Percentiles rank a stretch among this genome's conserved stretches.
phyloP scores from a whole-genome alignment of 352 stramenopile species.

The Globisporangium nunn region DNA sequence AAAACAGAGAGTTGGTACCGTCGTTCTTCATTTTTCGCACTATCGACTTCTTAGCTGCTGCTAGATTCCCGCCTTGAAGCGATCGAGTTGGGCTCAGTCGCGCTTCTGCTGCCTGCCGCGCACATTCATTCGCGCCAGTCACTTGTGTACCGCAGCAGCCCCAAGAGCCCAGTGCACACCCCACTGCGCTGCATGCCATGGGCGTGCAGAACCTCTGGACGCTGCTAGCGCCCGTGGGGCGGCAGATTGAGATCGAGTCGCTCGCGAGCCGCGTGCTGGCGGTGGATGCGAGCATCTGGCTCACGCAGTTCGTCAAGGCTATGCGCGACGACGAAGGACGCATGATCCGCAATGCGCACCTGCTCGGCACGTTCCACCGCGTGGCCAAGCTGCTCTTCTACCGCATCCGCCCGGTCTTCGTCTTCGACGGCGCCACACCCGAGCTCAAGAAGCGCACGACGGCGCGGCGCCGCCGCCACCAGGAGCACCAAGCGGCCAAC shows the following conservation, averaged over 20 bases:
- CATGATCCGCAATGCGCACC: slow-evolving; percentile 93
- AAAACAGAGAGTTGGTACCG: no score
- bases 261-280: slow-evolving; percentile 93
- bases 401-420: slow-evolving; percentile 96
- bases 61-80: neutral
- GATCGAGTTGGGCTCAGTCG: neutral
- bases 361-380: slow-evolving; percentile 93
- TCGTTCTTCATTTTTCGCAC: neutral
- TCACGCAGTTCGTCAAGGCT: slow-evolving; percentile 99
- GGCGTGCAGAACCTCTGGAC: slow-evolving; percentile 98
- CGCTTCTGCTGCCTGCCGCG: neutral
- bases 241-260: slow-evolving; percentile 97
- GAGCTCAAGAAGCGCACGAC: slow-evolving; percentile 93
- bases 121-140: neutral
- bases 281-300: slow-evolving; percentile 98
- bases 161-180: neutral
- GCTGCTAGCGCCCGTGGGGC: slow-evolving; percentile 93
- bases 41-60: neutral
- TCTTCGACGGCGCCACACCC: slow-evolving; percentile 98
- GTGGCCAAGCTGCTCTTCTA: slow-evolving; percentile 94
- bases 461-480: slow-evolving; percentile 45
- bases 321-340: slow-evolving; percentile 94
- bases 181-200: slow-evolving; percentile 55
- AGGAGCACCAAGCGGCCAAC: slow-evolving; percentile 71
- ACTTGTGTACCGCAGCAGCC: neutral